Evolutionary conservation across 2,329 filamentous ascomycete species (phyloP).

Genomic region (Colletotrichum sojae): DNA sequence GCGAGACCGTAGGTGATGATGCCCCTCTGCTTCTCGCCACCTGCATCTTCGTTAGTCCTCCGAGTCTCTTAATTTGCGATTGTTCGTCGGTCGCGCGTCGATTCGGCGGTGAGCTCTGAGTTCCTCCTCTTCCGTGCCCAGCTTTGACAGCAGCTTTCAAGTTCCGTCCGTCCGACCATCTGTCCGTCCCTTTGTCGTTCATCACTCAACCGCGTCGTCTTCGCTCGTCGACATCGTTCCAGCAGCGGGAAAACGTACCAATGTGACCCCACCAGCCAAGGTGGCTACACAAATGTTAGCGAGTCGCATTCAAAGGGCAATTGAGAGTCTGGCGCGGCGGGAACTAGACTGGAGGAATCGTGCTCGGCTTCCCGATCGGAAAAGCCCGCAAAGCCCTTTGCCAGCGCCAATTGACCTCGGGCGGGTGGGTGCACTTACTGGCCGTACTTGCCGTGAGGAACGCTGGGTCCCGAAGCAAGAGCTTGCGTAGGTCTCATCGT

Average conservation of each 20-base stretch:
- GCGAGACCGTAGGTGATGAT: conserved; percentile 82
- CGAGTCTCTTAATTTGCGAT: neutral
- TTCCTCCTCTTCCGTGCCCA: neutral
- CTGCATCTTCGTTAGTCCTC: conserved; percentile 51
- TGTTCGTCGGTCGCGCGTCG: neutral
- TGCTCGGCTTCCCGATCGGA: conserved; percentile 33
- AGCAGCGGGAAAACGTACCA: conserved; percentile 62
- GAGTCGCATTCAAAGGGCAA: conserved; percentile 5
- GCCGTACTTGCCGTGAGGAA: conserved; percentile 59
- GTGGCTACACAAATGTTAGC: conserved; percentile 66
- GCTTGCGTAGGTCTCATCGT: conserved; percentile 60
- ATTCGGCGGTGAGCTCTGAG: neutral
- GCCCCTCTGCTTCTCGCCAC: conserved; percentile 73
- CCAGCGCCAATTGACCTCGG: conserved; percentile 27
- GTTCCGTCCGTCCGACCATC: neutral
- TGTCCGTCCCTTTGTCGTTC: neutral
- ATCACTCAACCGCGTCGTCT: conserved; percentile 15
- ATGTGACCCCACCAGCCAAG: conserved; percentile 82
- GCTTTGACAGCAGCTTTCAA: neutral
- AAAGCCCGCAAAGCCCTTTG: conserved; percentile 49
- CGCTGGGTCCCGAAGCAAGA: conserved; percentile 55
- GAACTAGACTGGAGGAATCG: neutral
- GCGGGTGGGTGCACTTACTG: conserved; percentile 54
- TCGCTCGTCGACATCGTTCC: neutral
- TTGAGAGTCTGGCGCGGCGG: neutral